These are phyloP conservation scores for Aspergillus eucalypticola DNA, from an alignment of 2,329 filamentous ascomycete genomes.

Conservation along the genomic window DNA sequence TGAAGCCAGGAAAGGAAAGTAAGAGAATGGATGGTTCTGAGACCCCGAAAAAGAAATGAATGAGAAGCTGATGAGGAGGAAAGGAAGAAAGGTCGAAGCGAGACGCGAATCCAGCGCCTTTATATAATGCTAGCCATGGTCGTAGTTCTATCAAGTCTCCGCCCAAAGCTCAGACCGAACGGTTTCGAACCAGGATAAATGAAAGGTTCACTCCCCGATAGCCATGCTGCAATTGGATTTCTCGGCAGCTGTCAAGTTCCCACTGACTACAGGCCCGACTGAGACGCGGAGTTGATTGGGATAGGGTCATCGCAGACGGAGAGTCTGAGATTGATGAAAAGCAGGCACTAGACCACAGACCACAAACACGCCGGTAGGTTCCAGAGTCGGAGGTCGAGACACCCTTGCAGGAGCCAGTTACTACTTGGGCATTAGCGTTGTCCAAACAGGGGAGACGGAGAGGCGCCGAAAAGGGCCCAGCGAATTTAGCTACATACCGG, in stretches of 20 bases:
- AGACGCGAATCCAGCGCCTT: conserved; percentile 10
- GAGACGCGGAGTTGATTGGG: conserved; percentile 29
- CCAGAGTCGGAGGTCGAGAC: conserved; percentile 7
- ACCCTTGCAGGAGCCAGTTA: conserved; percentile 15
- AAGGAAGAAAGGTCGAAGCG: conserved; percentile 9
- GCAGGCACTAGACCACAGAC: conserved; percentile 15
- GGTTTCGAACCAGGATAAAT: conserved; percentile 17
- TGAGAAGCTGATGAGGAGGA: conserved; percentile 30
- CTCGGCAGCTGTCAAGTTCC: conserved; percentile 16
- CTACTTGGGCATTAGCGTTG: conserved; percentile 17
- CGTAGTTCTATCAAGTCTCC: not conserved
- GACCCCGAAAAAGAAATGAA: conserved; percentile 32
- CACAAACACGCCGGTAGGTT: conserved; percentile 11
- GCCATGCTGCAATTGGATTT: conserved; percentile 23
- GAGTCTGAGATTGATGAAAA: conserved; percentile 35
- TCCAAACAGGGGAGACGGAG: conserved; percentile 16
- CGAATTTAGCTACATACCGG: conserved; percentile 10
- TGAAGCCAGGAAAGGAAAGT: conserved; percentile 32
- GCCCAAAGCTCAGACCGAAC: conserved; percentile 15
- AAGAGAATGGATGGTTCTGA: conserved; percentile 31
- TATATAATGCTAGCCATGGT: conserved; percentile 18
- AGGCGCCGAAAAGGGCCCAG: conserved; percentile 8
- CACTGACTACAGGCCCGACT: conserved; percentile 10
- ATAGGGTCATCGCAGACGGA: conserved; percentile 17
- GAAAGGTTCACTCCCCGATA: conserved; percentile 18